phyloP scores from a whole-genome alignment of 2,329 filamentous ascomycete genomes.

The Colletotrichum siamense region DNA sequence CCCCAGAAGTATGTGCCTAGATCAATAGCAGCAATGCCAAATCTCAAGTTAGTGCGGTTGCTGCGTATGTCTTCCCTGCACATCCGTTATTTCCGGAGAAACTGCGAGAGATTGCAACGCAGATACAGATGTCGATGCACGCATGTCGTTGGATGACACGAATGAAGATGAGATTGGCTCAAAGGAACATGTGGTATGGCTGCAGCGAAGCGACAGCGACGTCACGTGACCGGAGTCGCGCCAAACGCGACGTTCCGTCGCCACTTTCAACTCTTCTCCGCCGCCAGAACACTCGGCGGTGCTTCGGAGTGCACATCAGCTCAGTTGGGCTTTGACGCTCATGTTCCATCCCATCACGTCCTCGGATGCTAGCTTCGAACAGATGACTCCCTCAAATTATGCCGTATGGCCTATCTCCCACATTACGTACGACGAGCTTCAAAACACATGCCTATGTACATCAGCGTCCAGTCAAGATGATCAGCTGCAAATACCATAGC shows the following conservation, averaged over 20 bases:
- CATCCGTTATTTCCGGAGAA: background rate
- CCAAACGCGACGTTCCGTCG: background rate
- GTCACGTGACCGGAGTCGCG: background rate
- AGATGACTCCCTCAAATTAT: background rate
- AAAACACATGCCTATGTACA: background rate
- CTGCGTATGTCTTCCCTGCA: background rate
- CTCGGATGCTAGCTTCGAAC: background rate
- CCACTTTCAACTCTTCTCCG: background rate
- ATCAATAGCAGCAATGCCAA: background rate
- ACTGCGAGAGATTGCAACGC: background rate
- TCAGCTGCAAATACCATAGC: constrained; percentile 22
- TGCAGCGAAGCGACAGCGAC: background rate
- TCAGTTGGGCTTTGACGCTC: background rate
- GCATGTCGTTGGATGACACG: background rate
- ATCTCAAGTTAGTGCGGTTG: background rate
- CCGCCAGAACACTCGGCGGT: background rate
- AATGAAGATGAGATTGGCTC: background rate
- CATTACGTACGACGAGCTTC: background rate
- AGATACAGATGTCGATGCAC: background rate
- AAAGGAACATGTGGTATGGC: background rate
- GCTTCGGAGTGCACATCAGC: background rate
- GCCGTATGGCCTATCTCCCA: background rate
- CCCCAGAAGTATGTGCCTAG: background rate
- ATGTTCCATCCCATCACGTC: background rate
- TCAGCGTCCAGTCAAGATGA: background rate